Base-by-base conservation (phyloP, 768 basidiomycete genomes). In the Multifurca ochricompacta region DNA sequence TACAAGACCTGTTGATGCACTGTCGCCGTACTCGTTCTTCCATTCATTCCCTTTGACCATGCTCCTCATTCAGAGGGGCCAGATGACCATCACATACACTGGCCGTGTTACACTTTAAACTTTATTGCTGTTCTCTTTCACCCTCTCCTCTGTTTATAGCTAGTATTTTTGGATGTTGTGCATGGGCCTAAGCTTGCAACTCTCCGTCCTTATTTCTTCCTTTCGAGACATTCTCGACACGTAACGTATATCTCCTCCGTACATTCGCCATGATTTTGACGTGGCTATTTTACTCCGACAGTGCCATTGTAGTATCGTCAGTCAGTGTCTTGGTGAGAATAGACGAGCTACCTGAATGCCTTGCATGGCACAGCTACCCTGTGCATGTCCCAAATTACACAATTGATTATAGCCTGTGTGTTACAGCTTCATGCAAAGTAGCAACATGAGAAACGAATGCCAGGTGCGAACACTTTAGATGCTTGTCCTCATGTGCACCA, bases 181-280 rank as follows among this genome's bases (percentile, higher is more conserved):
- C 45, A 47, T 16, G 27, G 30, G 25, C 49, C 19, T 36, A 28
- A 35, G 31, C 49, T 51, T 46, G 44, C 43, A n/a, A 21, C 31
- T 28, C 51, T 40, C 25, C 52, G 52, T 57, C 34, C 31, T 57
- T 57, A 57, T 57, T 42, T 32, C 3, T 36, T 39, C n/a, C 31
- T 30, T 27, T 21, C 28, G 4, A 13, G 39, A 47, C 30, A 40
- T 35, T 51, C 34, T 30, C 37, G 50, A 48, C 41, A 57, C 39
- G 16, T 35, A 36, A 23, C 55, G 48, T 30, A 41, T 23, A 41
- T 40, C 31, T 28, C 11, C 18, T 16, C 23, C 30, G 6, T 43
- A 47, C 49, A 23, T 41, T 43, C 43, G 34, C 44, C 27, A 35
- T 51, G 31, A 39, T 35, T 23, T 45, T 51, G 48, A 31, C 41